These are phyloP conservation scores for Salix purpurea DNA, from an alignment of 345 rosid genomes.

Conservation along the genomic window DNA sequence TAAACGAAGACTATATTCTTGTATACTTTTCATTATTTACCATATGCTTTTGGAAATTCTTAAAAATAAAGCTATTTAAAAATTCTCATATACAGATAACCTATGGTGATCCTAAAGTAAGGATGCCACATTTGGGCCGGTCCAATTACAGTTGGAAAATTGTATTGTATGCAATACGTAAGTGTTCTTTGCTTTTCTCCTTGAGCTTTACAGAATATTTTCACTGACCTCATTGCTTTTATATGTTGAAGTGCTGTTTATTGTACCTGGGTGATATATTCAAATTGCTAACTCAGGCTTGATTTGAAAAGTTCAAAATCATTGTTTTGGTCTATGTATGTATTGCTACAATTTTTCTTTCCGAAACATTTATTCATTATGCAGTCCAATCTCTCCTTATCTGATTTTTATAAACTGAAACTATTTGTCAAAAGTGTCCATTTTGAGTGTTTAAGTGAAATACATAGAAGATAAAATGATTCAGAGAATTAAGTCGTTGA, in stretches of 20 bases:
- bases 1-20: constrained; percentile 1
- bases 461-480: neutral
- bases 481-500: neutral
- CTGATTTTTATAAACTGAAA: neutral
- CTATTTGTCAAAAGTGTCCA: neutral
- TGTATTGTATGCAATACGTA: constrained; percentile 71
- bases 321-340: neutral
- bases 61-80: constrained; percentile 1
- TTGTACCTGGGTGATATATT: neutral
- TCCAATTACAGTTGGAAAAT: constrained; percentile 67
- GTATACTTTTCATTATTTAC: neutral
- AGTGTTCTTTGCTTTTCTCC: constrained; percentile 23
- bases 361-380: neutral
- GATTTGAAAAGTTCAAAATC: neutral
- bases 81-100: constrained; percentile 56
- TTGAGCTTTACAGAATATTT: neutral
- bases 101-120: constrained; percentile 85
- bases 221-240: neutral
- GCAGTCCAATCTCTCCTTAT: neutral
- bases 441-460: neutral
- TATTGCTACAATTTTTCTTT: neutral
- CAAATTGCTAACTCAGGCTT: neutral
- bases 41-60: constrained; percentile 3
- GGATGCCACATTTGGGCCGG: constrained; percentile 77
- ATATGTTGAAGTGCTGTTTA: neutral